phyloP scores from a whole-genome alignment of 352 stramenopile species.

The Globisporangium spiculum region DNA sequence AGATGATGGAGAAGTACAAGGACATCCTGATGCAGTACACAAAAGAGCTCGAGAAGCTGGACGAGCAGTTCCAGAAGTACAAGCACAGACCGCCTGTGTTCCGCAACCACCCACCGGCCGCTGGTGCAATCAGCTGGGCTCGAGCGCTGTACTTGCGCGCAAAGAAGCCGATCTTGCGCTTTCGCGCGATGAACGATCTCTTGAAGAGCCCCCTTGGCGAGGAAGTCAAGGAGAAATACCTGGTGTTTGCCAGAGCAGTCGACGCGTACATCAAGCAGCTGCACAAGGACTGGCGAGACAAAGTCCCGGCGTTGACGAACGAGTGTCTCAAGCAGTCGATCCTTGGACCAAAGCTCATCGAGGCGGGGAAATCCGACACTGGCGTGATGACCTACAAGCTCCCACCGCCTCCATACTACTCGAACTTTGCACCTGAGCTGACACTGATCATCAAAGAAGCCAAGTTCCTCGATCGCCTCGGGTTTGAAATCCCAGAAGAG shows the following conservation, averaged over 20 bases:
- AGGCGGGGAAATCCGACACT: slow-evolving; percentile 72
- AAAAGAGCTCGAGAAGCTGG: slow-evolving; percentile 92
- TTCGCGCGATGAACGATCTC: slow-evolving; percentile 92
- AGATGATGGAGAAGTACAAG: slow-evolving; percentile 97
- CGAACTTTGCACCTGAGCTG: slow-evolving; percentile 93
- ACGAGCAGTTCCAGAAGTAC: slow-evolving; percentile 87
- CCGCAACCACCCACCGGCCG: slow-evolving; percentile 92
- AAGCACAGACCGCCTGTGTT: slow-evolving; percentile 88
- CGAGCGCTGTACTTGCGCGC: slow-evolving; percentile 85
- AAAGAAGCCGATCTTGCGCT: slow-evolving; percentile 94
- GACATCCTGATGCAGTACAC: slow-evolving; percentile 96
- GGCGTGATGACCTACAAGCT: slow-evolving; percentile 81
- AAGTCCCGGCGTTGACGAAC: slow-evolving; percentile 83
- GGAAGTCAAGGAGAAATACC: slow-evolving; percentile 93
- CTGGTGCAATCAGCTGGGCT: slow-evolving; percentile 82
- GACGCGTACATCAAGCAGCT: slow-evolving; percentile 92
- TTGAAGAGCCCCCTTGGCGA: slow-evolving; percentile 90
- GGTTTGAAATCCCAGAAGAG: slow-evolving; percentile 94
- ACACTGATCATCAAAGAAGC: slow-evolving; percentile 95
- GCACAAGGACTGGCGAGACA: slow-evolving; percentile 92
- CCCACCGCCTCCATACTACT: slow-evolving; percentile 88
- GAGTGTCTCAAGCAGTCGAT: slow-evolving; percentile 94
- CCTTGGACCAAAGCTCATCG: slow-evolving; percentile 76
- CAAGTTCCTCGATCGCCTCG: slow-evolving; percentile 94
- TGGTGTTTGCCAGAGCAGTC: slow-evolving; percentile 91